These are phyloP conservation scores for Penicillium flavigenum DNA, from an alignment of 495 filamentous ascomycete genomes.

Conservation along the genomic window DNA sequence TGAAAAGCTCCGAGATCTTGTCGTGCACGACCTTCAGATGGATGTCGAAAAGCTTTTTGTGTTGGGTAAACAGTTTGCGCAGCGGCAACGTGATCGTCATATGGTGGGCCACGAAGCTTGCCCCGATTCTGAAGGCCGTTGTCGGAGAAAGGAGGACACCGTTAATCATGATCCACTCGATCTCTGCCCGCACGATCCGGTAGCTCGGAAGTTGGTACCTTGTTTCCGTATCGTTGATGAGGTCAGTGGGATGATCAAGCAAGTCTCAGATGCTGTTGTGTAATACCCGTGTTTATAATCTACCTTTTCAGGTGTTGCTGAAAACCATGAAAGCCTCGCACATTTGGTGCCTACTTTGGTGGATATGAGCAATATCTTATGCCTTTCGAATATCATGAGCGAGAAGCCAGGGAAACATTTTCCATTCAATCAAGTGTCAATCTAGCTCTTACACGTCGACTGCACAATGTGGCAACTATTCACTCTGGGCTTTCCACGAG, in stretches of 20 bases:
- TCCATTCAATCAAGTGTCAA: too few species aligned
- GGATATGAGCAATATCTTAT: neutral
- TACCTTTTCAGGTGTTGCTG: neutral
- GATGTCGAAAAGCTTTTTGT: conserved; percentile 20
- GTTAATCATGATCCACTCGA: conserved; percentile 27
- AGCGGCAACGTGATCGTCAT: conserved; percentile 28
- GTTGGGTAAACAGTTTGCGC: conserved; percentile 22
- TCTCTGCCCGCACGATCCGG: conserved; percentile 27
- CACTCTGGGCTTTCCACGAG: conserved; percentile 4
- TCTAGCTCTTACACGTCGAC: neutral
- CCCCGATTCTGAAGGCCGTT: conserved; percentile 21
- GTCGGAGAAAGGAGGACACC: conserved; percentile 23
- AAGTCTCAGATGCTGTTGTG: conserved; percentile 20
- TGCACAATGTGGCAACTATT: conserved; percentile 18
- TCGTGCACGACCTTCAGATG: conserved; percentile 22
- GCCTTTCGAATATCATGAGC: neutral
- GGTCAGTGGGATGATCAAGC: conserved; percentile 26
- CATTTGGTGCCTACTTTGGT: neutral
- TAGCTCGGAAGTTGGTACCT: conserved; percentile 22
- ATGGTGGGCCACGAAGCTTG: conserved; percentile 27
- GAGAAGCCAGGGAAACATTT: neutral
- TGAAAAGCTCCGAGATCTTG: conserved; percentile 18
- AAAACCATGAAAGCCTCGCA: neutral
- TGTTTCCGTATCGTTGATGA: conserved; percentile 34
- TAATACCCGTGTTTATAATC: conserved; percentile 16